Conservation (phyloP, 768 basidiomycete genomes). For the Tricholoma hemisulphureum region DNA sequence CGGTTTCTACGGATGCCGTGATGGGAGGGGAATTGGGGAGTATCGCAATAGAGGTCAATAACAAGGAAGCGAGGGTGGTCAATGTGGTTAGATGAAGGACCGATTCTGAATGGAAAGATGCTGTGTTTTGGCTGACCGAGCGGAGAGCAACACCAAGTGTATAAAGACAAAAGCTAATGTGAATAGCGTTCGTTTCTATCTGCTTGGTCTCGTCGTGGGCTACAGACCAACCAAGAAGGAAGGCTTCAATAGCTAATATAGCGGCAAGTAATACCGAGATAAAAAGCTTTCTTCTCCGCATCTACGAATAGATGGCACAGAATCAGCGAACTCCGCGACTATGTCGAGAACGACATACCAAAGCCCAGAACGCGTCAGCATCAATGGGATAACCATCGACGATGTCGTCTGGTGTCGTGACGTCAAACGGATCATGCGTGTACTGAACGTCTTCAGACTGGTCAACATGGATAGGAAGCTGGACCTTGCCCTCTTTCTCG, state of each 20-base stretch:
- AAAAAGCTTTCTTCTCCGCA: constrained; percentile 56
- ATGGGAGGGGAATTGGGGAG: constrained; percentile 48
- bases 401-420: constrained; percentile 69
- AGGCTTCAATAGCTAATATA: constrained; percentile 49
- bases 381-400: constrained; percentile 67
- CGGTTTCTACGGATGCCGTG: constrained; percentile 21
- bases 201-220: constrained; percentile 28
- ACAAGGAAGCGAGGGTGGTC: constrained; percentile 44
- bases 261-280: constrained; percentile 44
- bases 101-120: constrained; percentile 43
- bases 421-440: constrained; percentile 63
- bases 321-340: too few species aligned
- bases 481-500: not conserved
- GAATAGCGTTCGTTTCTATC: constrained; percentile 41
- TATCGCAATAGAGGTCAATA: constrained; percentile 51
- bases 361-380: constrained; percentile 58
- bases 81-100: constrained; percentile 63
- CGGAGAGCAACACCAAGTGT: constrained; percentile 48
- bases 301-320: constrained; percentile 36
- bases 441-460: not conserved
- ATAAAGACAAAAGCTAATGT: constrained; percentile 60
- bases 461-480: not conserved
- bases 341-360: constrained; percentile 34
- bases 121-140: constrained; percentile 48
- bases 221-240: constrained; percentile 56